Evolutionary conservation across 805 yeast species (phyloP), one percentile per base, ranked within the genome.

Genomic region (Wickerhamomyces bovis): DNA sequence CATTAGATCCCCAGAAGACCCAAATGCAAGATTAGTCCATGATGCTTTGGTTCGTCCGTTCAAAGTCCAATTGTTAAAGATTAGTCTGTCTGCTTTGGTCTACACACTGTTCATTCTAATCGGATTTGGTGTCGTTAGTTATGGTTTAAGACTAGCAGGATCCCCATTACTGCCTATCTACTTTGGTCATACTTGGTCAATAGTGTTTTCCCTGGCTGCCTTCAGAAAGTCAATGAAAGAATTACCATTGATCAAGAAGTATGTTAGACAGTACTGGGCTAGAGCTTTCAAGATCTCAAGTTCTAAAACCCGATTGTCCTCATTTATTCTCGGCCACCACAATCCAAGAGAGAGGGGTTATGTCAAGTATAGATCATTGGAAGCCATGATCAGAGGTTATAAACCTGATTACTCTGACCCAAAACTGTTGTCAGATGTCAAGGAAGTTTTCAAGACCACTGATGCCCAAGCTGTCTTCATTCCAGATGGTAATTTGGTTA

Each of bases 1-100:
- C 68, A 85, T 94, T 50, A 77, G 96, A 56, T 89, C 96, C 20
- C 96, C 97, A 5, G 97, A 89, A 56, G 97, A 94, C 61, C 96
- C 96, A 36, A 85, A 87, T 55, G 82, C 89, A 41, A 80, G 92
- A 53, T 77, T 94, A 12, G 75, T 92, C 38, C 92, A 89, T 53
- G 96, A 90, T 61, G 94, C 96, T 1, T 65, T 94, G 44, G 83
- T 85, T 48, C 80, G 85, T 53, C 86, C 96, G 1, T 75, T 92
- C 57, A 52, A 65, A 9, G 68, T 83, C 41, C 97, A 94, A 61
- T 51, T 90, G 20, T 79, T 84, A 25, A 73, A 96, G 52, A 81
- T 90, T 26, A 72, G 73, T 3, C 65, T 88, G 23, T 85, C 95
- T 25, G 92, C 82, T 18, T 70, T 78, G 40, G 86, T 87, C 18